These are phyloP conservation scores for Claviceps monticola DNA, from an alignment of 2,329 filamentous ascomycete species.

Conservation along the genomic window DNA sequence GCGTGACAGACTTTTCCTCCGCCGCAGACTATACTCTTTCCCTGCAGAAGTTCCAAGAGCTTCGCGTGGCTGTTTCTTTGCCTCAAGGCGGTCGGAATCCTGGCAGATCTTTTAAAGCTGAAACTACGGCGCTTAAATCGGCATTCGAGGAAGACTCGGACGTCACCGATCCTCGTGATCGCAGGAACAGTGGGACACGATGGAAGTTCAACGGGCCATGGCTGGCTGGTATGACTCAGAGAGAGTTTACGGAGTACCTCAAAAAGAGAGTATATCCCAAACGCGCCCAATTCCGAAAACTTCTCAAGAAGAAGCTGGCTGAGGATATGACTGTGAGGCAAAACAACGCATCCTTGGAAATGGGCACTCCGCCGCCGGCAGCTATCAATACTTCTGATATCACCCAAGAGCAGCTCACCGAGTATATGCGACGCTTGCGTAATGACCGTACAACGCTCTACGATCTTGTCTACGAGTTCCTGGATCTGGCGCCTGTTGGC, in stretches of 20 bases:
- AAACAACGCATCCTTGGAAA: constrained; percentile 24
- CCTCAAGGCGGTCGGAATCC: constrained; percentile 19
- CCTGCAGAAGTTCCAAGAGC: constrained; percentile 73
- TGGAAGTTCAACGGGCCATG: constrained; percentile 58
- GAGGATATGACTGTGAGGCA: constrained; percentile 28
- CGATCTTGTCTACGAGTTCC: constrained; percentile 41
- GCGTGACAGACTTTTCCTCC: constrained; percentile 78
- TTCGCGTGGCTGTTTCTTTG: constrained; percentile 57
- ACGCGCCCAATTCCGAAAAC: constrained; percentile 39
- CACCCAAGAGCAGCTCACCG: constrained; percentile 34
- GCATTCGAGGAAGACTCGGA: constrained; percentile 48
- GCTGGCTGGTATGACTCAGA: constrained; percentile 48
- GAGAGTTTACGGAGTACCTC: constrained; percentile 44
- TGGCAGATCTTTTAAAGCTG: not conserved
- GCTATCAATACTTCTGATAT: constrained; percentile 23
- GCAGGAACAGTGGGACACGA: constrained; percentile 30
- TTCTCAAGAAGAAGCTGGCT: constrained; percentile 36
- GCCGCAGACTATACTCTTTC: constrained; percentile 71
- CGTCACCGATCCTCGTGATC: constrained; percentile 28
- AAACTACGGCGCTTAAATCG: constrained; percentile 23
- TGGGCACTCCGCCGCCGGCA: constrained; percentile 17
- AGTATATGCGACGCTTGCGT: constrained; percentile 40
- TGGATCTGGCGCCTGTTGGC: constrained; percentile 45
- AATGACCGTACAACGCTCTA: constrained; percentile 36
- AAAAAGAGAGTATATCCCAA: constrained; percentile 37